These are phyloP conservation scores for Aciculosporium take DNA, from an alignment of 2,329 filamentous ascomycete genomes.

Conservation along the genomic window DNA sequence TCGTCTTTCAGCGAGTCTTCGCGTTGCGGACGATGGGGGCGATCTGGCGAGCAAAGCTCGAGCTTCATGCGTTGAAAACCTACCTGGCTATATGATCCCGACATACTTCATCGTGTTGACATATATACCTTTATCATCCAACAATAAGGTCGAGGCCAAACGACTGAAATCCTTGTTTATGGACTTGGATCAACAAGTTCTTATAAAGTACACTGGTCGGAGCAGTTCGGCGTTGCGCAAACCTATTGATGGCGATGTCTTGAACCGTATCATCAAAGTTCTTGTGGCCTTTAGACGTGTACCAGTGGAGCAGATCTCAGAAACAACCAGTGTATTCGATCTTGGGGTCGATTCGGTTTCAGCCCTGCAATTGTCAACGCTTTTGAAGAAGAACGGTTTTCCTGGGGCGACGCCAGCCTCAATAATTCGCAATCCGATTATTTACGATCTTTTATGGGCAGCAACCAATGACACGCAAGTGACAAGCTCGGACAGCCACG, in stretches of 20 bases:
- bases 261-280: constrained; percentile 34
- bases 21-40: constrained; percentile 17
- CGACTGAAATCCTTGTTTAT: constrained; percentile 53
- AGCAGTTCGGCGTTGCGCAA: constrained; percentile 11
- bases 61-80: constrained; percentile 49
- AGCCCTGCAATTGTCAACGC: constrained; percentile 52
- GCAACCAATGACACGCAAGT: constrained; percentile 12
- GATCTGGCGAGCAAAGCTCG: constrained; percentile 33
- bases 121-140: constrained; percentile 64
- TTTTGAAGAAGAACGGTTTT: constrained; percentile 51
- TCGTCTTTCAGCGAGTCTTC: constrained; percentile 7
- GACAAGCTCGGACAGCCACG: constrained; percentile 8
- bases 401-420: constrained; percentile 44
- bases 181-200: constrained; percentile 40
- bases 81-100: constrained; percentile 84
- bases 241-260: constrained; percentile 21
- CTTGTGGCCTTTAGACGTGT: constrained; percentile 40
- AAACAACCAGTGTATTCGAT: constrained; percentile 62
- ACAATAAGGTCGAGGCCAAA: constrained; percentile 78
- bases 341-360: constrained; percentile 82
- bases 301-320: constrained; percentile 27
- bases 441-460: constrained; percentile 31
- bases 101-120: constrained; percentile 64
- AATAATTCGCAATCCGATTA: constrained; percentile 48
- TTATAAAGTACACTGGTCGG: constrained; percentile 40